Base-by-base conservation (phyloP, 805 yeast species). In the Saccharomycopsis oosterbeekiorum region DNA sequence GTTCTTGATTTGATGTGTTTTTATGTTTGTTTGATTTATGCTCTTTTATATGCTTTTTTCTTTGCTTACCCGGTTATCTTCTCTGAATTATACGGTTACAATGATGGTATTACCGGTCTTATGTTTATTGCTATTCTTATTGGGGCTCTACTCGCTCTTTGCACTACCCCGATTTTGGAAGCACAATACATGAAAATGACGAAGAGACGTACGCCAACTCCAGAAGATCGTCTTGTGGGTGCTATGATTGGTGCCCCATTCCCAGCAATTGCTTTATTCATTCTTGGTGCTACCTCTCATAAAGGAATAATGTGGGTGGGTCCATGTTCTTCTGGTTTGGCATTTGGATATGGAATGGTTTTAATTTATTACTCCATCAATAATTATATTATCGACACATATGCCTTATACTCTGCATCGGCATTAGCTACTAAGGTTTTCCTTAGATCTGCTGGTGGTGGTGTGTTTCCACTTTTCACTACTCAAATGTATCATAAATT, bases 31-130 rank as follows among this genome's bases (percentile, higher is more conserved):
- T 79, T 91, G 71, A 89, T 91, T 72, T 91, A 91, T 76, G 86
- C 97, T n/a, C 78, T 91, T 70, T 78, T 91, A 58, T 91, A 91
- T 70, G 97, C 96, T 12, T 91, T 91, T 78, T 91, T 91, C 84
- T 91, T 90, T 75, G 97, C 97, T 0, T 91, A 88, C 74, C 97
- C 97, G 4, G 96, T 86, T 59, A 89, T 91, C 59, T 91, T 91
- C 72, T 80, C 79, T 60, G 87, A 84, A 60, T 78, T 90, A 59
- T 88, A 91, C 69, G 89, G 84, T 56, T 90, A 78, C 73, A 78
- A 85, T 66, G 96, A 89, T 72, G 88, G 89, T 67, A 77, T 78
- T 59, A 84, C 88, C 66, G 97, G 97, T 41, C 75, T 91, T 67
- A 89, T 92, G 96, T 80, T 88, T 67, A 86, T 91, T 68, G 97